Conservation (phyloP, 768 basidiomycete genomes). For the Ramaria sp. region DNA sequence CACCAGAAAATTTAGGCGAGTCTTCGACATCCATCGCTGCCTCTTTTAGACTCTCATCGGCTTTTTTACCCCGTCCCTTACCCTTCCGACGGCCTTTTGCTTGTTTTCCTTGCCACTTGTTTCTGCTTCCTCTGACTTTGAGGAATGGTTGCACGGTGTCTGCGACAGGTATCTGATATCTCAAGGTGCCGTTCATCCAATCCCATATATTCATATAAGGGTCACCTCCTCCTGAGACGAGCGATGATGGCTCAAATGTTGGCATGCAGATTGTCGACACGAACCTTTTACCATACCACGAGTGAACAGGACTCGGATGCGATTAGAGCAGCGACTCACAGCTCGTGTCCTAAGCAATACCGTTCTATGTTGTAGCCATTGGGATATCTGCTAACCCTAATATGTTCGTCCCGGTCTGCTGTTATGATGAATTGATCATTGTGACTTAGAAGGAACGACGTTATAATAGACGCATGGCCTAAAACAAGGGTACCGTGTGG, state of each 20-base stretch:
- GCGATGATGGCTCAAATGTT: slow-evolving; percentile 25
- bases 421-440: slow-evolving; percentile 75
- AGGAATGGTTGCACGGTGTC: slow-evolving; percentile 27
- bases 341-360: slow-evolving; percentile 77
- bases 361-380: slow-evolving; percentile 76
- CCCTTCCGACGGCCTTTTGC: slow-evolving; percentile 13
- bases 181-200: slow-evolving; percentile 52
- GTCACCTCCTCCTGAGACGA: slow-evolving; percentile 90
- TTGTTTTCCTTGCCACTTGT: slow-evolving; percentile 16
- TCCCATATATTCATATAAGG: slow-evolving; percentile 66
- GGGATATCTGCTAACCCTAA: slow-evolving; percentile 85
- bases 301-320: neutral
- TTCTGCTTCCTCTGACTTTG: slow-evolving; percentile 24
- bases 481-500: slow-evolving; percentile 62
- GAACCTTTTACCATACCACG: slow-evolving; percentile 41
- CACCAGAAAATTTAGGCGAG: slow-evolving; percentile 7
- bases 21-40: slow-evolving; percentile 3
- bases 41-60: slow-evolving; percentile 16
- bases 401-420: slow-evolving; percentile 92
- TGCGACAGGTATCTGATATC: slow-evolving; percentile 40
- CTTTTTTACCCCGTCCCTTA: slow-evolving; percentile 14
- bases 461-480: slow-evolving; percentile 85
- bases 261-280: slow-evolving; percentile 77
- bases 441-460: slow-evolving; percentile 51
- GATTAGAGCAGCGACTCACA: slow-evolving; percentile 33